A percentile compares a stretch with the other conserved stretches of the same genome.
Evolutionary conservation across 257 asterid genomes (phyloP).

Genomic region (Salvia hispanica): DNA sequence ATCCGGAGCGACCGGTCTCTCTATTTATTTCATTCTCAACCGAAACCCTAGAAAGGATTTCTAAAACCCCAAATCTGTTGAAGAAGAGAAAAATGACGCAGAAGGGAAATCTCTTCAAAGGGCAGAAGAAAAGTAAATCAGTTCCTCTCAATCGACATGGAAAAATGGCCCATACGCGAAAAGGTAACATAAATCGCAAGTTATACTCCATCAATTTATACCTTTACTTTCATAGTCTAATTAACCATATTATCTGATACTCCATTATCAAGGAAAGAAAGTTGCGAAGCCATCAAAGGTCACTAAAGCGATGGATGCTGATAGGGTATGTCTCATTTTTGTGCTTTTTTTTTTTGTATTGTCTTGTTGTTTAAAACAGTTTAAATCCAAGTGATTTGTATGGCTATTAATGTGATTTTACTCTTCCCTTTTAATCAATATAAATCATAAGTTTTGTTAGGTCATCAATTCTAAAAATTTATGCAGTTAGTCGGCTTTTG

Average conservation of each 20-base stretch:
- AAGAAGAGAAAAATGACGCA: constrained; percentile 55
- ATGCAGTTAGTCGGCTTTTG: no score
- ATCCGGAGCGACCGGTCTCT: no score
- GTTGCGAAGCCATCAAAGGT: constrained; percentile 66
- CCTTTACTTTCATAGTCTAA: background rate
- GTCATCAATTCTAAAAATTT: background rate
- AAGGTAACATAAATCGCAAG: constrained; percentile 46
- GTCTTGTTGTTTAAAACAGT: background rate
- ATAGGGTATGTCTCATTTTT: constrained; percentile 47
- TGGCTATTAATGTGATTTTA: background rate
- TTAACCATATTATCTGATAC: background rate
- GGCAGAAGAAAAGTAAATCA: constrained; percentile 69
- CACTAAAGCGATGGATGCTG: constrained; percentile 73
- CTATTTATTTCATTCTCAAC: constrained; percentile 25
- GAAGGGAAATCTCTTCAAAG: constrained; percentile 68
- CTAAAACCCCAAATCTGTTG: constrained; percentile 28
- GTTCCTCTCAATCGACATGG: constrained; percentile 89
- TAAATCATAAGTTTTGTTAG: background rate
- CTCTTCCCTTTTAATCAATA: no score
- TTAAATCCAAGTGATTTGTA: background rate
- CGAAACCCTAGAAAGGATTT: constrained; percentile 21
- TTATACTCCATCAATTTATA: background rate
- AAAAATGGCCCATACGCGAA: constrained; percentile 56
- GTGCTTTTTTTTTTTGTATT: background rate
- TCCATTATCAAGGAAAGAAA: constrained; percentile 67